phyloP scores from a whole-genome alignment of 2,329 filamentous ascomycete genomes.

The Fusarium sp. region DNA sequence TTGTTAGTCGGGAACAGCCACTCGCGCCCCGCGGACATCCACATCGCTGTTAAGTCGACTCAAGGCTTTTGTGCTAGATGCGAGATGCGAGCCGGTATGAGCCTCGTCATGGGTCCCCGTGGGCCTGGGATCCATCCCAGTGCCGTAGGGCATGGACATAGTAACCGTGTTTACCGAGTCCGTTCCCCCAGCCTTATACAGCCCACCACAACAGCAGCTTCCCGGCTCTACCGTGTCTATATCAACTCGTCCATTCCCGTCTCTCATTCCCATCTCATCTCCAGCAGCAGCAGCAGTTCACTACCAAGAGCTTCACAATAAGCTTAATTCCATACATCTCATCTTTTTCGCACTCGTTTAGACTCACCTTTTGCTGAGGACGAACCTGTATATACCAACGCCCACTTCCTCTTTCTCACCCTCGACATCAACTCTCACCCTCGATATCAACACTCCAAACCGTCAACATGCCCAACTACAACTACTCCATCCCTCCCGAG shows the following conservation, averaged over 20 bases:
- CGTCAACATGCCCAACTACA: conserved; percentile 38
- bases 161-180: conserved; percentile 16
- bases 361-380: background rate
- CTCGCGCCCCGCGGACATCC: background rate
- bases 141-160: background rate
- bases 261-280: conserved; percentile 19
- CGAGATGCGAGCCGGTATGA: background rate
- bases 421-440: background rate
- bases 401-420: background rate
- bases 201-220: background rate
- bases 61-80: background rate
- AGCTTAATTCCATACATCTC: conserved; percentile 19
- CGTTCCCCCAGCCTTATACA: conserved; percentile 6
- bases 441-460: background rate
- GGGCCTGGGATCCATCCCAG: background rate
- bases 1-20: background rate
- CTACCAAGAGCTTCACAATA: conserved; percentile 17
- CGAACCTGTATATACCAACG: background rate
- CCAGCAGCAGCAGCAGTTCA: conserved; percentile 1
- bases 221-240: conserved; percentile 15
- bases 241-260: conserved; percentile 22
- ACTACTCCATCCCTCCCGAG: conserved; percentile 36
- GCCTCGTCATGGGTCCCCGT: background rate
- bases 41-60: background rate
- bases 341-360: background rate